Evolutionary conservation across 2,329 filamentous ascomycete genomes (phyloP).

Genomic region (Raffaelea arxii): DNA sequence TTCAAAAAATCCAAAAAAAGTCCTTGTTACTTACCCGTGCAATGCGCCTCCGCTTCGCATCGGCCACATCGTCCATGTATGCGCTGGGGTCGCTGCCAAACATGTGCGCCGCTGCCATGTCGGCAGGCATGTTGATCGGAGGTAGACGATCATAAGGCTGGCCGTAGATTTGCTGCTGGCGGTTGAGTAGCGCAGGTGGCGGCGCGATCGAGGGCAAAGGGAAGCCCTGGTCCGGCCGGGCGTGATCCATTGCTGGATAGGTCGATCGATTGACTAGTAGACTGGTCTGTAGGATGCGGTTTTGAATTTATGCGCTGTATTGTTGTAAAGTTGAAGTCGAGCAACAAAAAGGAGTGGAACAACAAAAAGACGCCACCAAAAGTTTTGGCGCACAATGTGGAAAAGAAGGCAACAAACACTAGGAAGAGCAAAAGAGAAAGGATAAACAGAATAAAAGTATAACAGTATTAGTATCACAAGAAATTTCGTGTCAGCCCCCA

Average conservation of each 20-base stretch:
- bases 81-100: slow-evolving; percentile 43
- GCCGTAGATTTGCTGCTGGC: slow-evolving; percentile 65
- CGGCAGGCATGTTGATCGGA: slow-evolving; percentile 45
- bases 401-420: too few relatives aligned
- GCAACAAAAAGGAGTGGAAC: background rate
- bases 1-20: too few relatives aligned
- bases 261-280: too few relatives aligned
- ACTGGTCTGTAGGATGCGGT: too few relatives aligned
- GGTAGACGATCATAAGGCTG: slow-evolving; percentile 51
- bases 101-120: slow-evolving; percentile 46
- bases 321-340: too few relatives aligned
- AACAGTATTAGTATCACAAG: too few relatives aligned
- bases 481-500: too few relatives aligned
- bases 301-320: too few relatives aligned
- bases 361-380: background rate
- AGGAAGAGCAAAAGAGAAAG: too few relatives aligned
- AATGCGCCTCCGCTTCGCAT: slow-evolving; percentile 82
- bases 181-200: too few relatives aligned
- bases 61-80: slow-evolving; percentile 57
- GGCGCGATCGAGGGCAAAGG: slow-evolving; percentile 53
- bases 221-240: slow-evolving; percentile 40
- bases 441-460: too few relatives aligned
- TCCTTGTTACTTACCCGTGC: slow-evolving; percentile 69
- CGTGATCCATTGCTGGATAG: slow-evolving; percentile 38
- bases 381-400: too few relatives aligned